phyloP scores from a whole-genome alignment of 2,329 filamentous ascomycete species.

The Westerdykella sp. region DNA sequence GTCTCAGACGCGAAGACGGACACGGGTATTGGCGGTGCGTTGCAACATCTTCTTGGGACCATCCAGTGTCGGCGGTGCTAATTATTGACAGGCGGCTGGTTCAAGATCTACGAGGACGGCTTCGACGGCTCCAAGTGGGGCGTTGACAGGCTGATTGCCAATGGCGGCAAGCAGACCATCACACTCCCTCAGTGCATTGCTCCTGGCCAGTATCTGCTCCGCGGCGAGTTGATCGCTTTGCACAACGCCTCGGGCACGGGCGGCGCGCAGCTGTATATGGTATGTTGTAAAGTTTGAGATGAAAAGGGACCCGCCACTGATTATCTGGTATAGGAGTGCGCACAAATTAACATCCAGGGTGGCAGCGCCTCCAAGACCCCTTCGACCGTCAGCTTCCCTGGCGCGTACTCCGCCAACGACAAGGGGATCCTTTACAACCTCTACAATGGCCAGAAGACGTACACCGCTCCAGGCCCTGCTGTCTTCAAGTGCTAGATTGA shows the following conservation, averaged over 20 bases:
- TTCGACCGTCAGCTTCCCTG: conserved; percentile 24
- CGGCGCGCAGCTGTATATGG: conserved; percentile 40
- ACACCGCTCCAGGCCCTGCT: conserved; percentile 46
- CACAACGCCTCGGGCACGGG: conserved; percentile 30
- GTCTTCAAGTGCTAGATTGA: conserved; percentile 14
- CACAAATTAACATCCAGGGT: conserved; percentile 29
- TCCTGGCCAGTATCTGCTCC: conserved; percentile 38
- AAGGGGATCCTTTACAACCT: conserved; percentile 28
- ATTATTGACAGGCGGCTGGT: conserved; percentile 15
- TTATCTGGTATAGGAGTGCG: conserved; percentile 29
- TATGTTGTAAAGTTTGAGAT: conserved; percentile 1
- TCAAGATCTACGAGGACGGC: conserved; percentile 36
- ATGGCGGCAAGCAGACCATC: conserved; percentile 40
- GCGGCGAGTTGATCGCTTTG: conserved; percentile 42
- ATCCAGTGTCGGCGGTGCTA: neutral
- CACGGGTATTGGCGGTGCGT: conserved; percentile 21
- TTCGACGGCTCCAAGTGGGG: conserved; percentile 34
- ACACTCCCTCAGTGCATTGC: conserved; percentile 34
- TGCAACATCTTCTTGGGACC: conserved; percentile 4
- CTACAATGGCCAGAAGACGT: conserved; percentile 30
- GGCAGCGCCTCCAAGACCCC: conserved; percentile 23
- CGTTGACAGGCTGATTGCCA: conserved; percentile 32
- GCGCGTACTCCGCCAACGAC: conserved; percentile 28
- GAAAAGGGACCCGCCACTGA: conserved; percentile 20
- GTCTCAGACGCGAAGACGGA: conserved; percentile 43